Conservation (phyloP, 371 early-diverging fungal genomes). For the Fennellomyces sp. region DNA sequence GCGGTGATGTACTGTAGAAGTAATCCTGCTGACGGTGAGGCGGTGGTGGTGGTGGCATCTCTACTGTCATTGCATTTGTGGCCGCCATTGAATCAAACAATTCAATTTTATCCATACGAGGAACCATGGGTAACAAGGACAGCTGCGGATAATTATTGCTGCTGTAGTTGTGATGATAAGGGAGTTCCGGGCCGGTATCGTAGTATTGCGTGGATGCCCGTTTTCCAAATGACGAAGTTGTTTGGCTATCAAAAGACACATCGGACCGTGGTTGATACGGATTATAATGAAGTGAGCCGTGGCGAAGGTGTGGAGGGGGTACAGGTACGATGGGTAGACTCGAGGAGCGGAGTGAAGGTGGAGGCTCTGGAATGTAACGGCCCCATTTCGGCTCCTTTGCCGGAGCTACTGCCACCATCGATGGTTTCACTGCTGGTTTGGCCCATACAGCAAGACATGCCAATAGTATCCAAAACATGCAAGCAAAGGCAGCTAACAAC, state of each 20-base stretch:
- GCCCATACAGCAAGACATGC: not conserved
- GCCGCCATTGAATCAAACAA: not conserved
- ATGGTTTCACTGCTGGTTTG: not conserved
- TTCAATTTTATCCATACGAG: conserved; percentile 13
- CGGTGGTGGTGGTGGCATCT: not conserved
- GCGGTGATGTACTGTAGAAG: not conserved
- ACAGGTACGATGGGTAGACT: conserved; percentile 5
- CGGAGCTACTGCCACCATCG: not conserved
- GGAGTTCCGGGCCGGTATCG: not conserved
- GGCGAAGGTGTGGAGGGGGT: conserved; percentile 2
- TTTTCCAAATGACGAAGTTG: not conserved
- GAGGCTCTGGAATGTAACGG: conserved; percentile 18
- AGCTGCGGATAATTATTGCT: not conserved
- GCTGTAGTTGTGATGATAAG: conserved; percentile 3
- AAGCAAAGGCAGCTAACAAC: conserved; percentile 5
- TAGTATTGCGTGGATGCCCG: not conserved
- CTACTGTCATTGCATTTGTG: not conserved
- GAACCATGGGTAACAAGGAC: conserved; percentile 11
- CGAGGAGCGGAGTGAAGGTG: conserved; percentile 11
- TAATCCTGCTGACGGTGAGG: not conserved
- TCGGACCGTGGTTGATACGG: conserved; percentile 1
- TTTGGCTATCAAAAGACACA: conserved; percentile 10
- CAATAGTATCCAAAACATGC: conserved; percentile 9
- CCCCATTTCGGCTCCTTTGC: conserved; percentile 19
- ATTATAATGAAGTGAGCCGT: not conserved